Conservation (phyloP, 2,329 filamentous ascomycete species). For the Rachicladosporium sp. region DNA sequence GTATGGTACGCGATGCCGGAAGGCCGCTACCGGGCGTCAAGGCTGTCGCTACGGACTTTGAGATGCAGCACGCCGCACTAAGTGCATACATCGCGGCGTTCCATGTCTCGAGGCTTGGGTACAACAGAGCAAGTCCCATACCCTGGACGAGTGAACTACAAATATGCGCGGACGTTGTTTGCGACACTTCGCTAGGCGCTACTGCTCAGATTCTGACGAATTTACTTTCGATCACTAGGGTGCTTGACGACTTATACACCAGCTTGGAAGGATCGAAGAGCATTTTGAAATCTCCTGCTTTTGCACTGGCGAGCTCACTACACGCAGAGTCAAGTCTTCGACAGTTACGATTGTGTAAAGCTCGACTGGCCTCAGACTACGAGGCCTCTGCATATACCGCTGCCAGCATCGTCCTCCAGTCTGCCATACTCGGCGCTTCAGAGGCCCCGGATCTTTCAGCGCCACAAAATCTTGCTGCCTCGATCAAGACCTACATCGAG, state of each 20-base stretch:
- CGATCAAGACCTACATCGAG: slow-evolving; percentile 18
- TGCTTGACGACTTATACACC: too few relatives aligned
- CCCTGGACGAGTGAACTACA: too few relatives aligned
- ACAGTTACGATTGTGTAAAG: background rate
- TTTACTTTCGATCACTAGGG: too few relatives aligned
- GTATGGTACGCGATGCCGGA: slow-evolving; percentile 18
- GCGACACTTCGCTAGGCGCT: too few relatives aligned
- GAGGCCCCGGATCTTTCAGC: background rate
- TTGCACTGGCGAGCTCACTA: too few relatives aligned
- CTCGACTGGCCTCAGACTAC: slow-evolving; percentile 13
- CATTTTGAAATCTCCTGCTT: too few relatives aligned
- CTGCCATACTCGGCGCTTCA: slow-evolving; percentile 6
- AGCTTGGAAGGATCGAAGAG: too few relatives aligned
- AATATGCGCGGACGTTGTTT: too few relatives aligned
- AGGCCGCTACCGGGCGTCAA: slow-evolving; percentile 9
- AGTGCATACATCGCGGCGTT: background rate
- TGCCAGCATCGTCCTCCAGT: slow-evolving; percentile 14
- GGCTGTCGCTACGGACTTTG: slow-evolving; percentile 1
- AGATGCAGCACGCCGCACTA: slow-evolving; percentile 8
- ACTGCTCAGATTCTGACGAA: too few relatives aligned
- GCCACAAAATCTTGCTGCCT: slow-evolving; percentile 3
- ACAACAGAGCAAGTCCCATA: too few relatives aligned
- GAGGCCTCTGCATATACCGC: slow-evolving; percentile 15
- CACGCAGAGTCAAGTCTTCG: too few relatives aligned
- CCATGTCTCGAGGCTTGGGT: too few relatives aligned